A percentile compares a stretch with the other conserved stretches of the same genome.
Conservation (phyloP, 2,329 filamentous ascomycete genomes). For the Aspergillus chevalieri region DNA sequence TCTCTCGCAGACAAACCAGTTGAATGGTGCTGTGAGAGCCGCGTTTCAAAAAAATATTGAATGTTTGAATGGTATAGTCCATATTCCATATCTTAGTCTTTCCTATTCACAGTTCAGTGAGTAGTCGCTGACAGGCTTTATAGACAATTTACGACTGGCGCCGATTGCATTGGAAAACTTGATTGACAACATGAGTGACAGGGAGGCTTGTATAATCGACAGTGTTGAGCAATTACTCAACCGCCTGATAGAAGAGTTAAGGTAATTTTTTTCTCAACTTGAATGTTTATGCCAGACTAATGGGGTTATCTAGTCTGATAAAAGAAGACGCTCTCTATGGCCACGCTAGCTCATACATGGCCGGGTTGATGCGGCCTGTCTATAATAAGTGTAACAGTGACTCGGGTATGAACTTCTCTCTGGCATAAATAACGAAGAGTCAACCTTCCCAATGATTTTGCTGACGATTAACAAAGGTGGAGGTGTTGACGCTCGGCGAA, state of each 20-base stretch:
- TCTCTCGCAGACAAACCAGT: not conserved
- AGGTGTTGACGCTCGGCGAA: not conserved
- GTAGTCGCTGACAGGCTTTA: not conserved
- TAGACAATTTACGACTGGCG: not conserved
- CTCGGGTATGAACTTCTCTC: conserved; percentile 1
- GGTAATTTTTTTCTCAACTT: not conserved
- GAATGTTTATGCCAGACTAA: not conserved
- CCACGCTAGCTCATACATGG: conserved; percentile 9
- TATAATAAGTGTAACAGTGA: conserved; percentile 7
- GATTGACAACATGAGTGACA: not conserved
- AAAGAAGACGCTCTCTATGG: conserved; percentile 3
- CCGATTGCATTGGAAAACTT: not conserved
- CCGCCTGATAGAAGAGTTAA: not conserved
- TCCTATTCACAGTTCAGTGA: not conserved
- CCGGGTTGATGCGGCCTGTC: conserved; percentile 5
- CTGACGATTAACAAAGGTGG: not conserved
- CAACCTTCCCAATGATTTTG: not conserved
- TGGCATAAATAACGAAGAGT: not conserved
- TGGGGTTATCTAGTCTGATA: not conserved
- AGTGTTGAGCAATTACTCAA: not conserved
- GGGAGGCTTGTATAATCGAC: not conserved
- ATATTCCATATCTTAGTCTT: not conserved
- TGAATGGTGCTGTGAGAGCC: not conserved
- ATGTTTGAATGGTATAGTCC: not conserved
- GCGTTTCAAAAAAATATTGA: not conserved